Evolutionary conservation across 73 alveolate genomes (phyloP), one percentile per base, ranked within the genome.

Genomic region (Uronychia binucleata): DNA sequence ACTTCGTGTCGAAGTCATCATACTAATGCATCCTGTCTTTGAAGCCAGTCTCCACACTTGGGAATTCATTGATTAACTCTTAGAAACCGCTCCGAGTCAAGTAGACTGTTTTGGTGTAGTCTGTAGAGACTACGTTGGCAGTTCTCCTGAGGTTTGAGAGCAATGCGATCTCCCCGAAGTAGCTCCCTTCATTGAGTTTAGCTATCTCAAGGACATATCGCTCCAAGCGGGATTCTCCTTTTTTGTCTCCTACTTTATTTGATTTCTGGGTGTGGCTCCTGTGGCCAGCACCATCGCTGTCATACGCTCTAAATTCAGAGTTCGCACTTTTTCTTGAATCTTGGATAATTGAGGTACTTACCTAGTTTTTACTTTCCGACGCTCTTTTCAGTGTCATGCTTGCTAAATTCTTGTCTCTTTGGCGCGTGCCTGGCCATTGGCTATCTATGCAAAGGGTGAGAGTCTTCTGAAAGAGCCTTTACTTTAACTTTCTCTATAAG

Each of bases 121-220:
- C 95, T 0, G 34, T 26, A 0, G 92, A 33, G 27, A 31, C 75
- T 19, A 84, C 83, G 1, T 91, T 77, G 8, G 95, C 79, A 30
- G 95, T 90, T 46, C 95, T 31, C 58, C 83, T 90, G 31, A 90
- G 74, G 58, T 85, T 90, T 1, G 92, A 81, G 27, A 90, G 28
- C 14, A 90, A 60, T 1, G 90, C 95, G 30, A 90, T 59, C 60
- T 90, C 95, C 13, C 95, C 95, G 58, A 90, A 90, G 77, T 85
- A 90, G 26, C n/a, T 0, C 26, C 95, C 95, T n/a, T n/a, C 60
- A 25, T 80, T 31, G 1, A 82, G 89, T 27, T 30, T 67, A 8
- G 32, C 35, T 0, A 74, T 82, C 33, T 67, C 32, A 67, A 26
- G 78, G 78, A 67, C 67, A 19, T 46, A 46, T 46, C 67, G 5